Evolutionary conservation across 495 filamentous ascomycete genomes (phyloP), one percentile per base, ranked within the genome.

Genomic region (Pseudevernia furfuracea): DNA sequence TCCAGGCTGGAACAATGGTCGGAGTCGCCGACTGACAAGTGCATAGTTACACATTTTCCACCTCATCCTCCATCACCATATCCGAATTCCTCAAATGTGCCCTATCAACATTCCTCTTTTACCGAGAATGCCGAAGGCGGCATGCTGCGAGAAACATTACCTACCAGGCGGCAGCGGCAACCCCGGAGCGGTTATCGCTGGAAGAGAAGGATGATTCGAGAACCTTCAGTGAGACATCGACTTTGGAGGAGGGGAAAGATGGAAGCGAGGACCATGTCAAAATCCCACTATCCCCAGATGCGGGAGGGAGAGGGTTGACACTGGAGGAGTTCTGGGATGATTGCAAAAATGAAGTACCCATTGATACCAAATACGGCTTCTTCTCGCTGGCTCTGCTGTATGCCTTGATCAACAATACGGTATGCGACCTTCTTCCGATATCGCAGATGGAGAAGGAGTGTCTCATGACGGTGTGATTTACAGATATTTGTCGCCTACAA

Each of bases 41-140:
- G 28, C 6, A 28, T 1, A 67, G 57, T 25, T 72, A 72, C 59
- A 52, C 60, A 17, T 72, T 72, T 60, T 72, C 69, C 36, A 56
- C 67, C 34, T 71, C 69, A 25, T 59, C 68, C 57, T 71, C 67
- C 17, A 69, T 72, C 46, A 66, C 69, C 36, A 67, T 72, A 59
- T 72, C 70, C 52, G 70, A 72, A 58, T 69, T 69, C 46, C 60
- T 69, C 41, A 69, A 72, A 67, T 56, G 71, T 59, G 30, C 66
- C 17, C 65, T 72, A 1, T 72, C 70, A 19, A 70, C 69, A 19
- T n/a, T 58, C 23, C 64, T 69, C 53, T 70, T 69, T 43, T 66
- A 66, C 43, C 25, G 69, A 23, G 69, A 71, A 56, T 67, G 63
- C 48, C 65, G 56, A 38, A 43, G 34, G 44, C 39, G 69, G 44